Percentiles rank a stretch among this genome's conserved stretches.
These are phyloP conservation scores for Alliaria petiolata DNA, from an alignment of 345 rosid species.

Conservation along the genomic window DNA sequence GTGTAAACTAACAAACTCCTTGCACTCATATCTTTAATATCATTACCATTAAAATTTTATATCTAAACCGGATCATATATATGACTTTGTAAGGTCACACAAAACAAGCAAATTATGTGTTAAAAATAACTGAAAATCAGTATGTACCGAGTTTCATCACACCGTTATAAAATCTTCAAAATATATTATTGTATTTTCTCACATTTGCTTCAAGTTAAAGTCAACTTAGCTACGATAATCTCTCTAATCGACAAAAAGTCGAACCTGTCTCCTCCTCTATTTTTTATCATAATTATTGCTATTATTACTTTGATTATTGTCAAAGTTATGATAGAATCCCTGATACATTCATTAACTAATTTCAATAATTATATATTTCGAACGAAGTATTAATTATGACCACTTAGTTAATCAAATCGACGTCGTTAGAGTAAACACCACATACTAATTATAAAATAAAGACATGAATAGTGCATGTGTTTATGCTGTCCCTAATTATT, in stretches of 20 bases:
- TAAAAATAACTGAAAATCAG: no score
- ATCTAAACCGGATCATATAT: no score
- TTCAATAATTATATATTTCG: not conserved
- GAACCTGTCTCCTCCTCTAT: not conserved
- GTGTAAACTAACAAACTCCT: no score
- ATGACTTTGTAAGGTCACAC: no score
- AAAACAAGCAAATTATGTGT: no score
- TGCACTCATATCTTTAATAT: no score
- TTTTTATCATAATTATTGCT: constrained; percentile 1
- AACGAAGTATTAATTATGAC: constrained; percentile 13
- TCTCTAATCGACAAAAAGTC: constrained; percentile 12
- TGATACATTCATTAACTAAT: not conserved
- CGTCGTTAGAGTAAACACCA: constrained; percentile 27
- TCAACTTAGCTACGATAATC: no score
- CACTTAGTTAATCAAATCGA: constrained; percentile 14
- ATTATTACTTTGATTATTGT: not conserved
- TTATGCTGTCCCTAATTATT: constrained; percentile 34
- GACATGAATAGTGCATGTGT: constrained; percentile 35
- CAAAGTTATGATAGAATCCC: not conserved
- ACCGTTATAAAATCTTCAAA: no score
- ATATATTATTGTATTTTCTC: no score
- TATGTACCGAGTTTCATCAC: no score
- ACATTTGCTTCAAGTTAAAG: no score
- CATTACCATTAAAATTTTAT: no score
- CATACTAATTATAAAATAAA: constrained; percentile 21